phyloP scores from a whole-genome alignment of 148 eudicot species.

The Heliamphora exappendiculata region DNA sequence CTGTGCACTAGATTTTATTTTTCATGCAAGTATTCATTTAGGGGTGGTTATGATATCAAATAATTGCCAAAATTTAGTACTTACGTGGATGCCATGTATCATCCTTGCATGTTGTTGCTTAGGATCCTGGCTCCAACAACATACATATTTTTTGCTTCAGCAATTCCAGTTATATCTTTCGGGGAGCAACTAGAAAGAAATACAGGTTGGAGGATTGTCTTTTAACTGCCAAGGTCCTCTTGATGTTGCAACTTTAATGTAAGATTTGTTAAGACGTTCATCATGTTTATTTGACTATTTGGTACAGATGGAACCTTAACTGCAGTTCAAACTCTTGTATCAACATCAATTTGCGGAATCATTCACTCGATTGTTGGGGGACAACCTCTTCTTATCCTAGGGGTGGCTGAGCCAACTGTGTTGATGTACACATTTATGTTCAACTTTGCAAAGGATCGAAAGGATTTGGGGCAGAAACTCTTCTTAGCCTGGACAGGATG shows the following conservation, averaged over 20 bases:
- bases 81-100: neutral
- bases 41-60: slow-evolving; percentile 3
- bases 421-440: slow-evolving; percentile 97
- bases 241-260: neutral
- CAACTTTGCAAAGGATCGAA: slow-evolving; percentile 82
- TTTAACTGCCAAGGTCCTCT: slow-evolving; percentile 8
- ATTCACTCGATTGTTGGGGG: slow-evolving; percentile 96
- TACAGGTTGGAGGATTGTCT: slow-evolving; percentile 41
- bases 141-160: slow-evolving; percentile 95
- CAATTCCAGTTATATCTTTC: slow-evolving; percentile 97
- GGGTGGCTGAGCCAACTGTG: slow-evolving; percentile 98
- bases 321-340: slow-evolving; percentile 96
- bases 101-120: slow-evolving; percentile 13
- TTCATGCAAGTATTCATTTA: neutral
- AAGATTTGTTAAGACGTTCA: slow-evolving; percentile 1
- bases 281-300: slow-evolving; percentile 7
- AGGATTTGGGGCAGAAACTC: slow-evolving; percentile 73
- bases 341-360: slow-evolving; percentile 88
- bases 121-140: slow-evolving; percentile 99
- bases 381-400: slow-evolving; percentile 89
- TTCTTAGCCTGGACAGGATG: slow-evolving; percentile 98
- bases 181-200: slow-evolving; percentile 95
- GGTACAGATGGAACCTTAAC: slow-evolving; percentile 75
- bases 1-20: too few relatives aligned
- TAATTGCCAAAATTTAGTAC: neutral